Evolutionary conservation across 208 protist genomes (phyloP), one percentile per base, ranked within the genome.

Genomic region (Acanthamoeba healyi): DNA sequence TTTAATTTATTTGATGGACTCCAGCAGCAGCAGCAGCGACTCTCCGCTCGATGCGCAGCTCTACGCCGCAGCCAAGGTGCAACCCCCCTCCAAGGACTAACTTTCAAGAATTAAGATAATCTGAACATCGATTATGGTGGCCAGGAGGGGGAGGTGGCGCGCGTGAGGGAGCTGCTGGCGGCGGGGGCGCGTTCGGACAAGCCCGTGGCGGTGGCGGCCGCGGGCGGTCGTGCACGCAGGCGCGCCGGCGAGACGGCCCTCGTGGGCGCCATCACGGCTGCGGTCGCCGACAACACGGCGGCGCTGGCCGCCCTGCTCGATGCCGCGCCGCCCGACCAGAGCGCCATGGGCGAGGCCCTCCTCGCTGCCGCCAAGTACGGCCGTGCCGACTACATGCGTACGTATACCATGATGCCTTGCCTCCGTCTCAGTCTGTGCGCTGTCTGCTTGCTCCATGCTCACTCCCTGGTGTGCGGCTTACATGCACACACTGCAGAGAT

Each of bases 321-420:
- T 7, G 44, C 74, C 19, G 74, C 42, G 44, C 26, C 17, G 74
- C 74, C 24, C 42, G 42, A 24, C 14, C 44, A 36, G 42, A 40
- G 40, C 7, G 74, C 74, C 26, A 82, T 32, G 42, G 74, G 15
- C 74, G 74, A 82, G 17, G 74, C 74, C 40, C 74, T 82, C 44
- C 74, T 82, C 42, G 74, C 74, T 24, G 74, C 74, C 7, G 74
- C 74, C 74, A 82, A 82, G 74, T 82, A 82, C 74, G 74, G 74
- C 40, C 74, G 74, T 14, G 15, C 42, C 24, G 74, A 82, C 74
- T 82, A 82, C 74, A 82, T 82, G 74, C 36, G 74, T 82, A 54
- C n/a, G n/a, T n/a, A 24, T 29, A 24, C 17, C 56, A 24, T 24
- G 56, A 6, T 54, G 49, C 49, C 10, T 54, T 15, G 6, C 49